Percentiles rank a stretch among this genome's conserved stretches.
These are phyloP conservation scores for Hyphopichia fennica DNA, from an alignment of 1,139 yeast species.

Conservation along the genomic window DNA sequence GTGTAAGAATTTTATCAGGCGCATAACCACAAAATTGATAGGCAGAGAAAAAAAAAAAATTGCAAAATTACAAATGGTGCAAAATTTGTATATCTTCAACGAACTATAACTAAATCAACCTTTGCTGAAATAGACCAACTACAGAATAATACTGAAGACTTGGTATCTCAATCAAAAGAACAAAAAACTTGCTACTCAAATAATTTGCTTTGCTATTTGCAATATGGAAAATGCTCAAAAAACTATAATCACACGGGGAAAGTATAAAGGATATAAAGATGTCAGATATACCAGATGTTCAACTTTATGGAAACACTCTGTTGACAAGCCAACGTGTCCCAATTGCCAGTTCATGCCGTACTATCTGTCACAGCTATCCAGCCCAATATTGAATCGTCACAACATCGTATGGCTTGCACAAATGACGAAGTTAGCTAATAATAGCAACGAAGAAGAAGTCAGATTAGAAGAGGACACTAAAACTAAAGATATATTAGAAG, in stretches of 20 bases:
- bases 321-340: background rate
- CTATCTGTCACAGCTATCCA: background rate
- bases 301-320: background rate
- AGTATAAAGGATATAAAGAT: slow-evolving; percentile 1
- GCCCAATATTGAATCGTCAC: background rate
- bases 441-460: background rate
- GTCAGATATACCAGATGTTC: slow-evolving; percentile 1
- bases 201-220: background rate
- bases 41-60: too few species aligned
- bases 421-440: background rate
- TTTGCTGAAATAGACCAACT: too few species aligned
- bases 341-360: slow-evolving; percentile 1
- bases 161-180: too few species aligned
- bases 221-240: background rate
- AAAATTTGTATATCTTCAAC: too few species aligned
- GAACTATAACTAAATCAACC: too few species aligned
- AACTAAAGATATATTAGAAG: too few species aligned
- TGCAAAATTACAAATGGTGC: background rate
- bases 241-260: background rate
- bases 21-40: background rate
- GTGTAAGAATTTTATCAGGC: background rate
- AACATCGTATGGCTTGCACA: background rate
- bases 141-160: too few species aligned
- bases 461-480: too few species aligned
- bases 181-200: background rate